A percentile compares a stretch with the other conserved stretches of the same genome.
phyloP scores from a whole-genome alignment of 225 moss, liverwort and hornwort species.

The Takakia lepidozioides region DNA sequence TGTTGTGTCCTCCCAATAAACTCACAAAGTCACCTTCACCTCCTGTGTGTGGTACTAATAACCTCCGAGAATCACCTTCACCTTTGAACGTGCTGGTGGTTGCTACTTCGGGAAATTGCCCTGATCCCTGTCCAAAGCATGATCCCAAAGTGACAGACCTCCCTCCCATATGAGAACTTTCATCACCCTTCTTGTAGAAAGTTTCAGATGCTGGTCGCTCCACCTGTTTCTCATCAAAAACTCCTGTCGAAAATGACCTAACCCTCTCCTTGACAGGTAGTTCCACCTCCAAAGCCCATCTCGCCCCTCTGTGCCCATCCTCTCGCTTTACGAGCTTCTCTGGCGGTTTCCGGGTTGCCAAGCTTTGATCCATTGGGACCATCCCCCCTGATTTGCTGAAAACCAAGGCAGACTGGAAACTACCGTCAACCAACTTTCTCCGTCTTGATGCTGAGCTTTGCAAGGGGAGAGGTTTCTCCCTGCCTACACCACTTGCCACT shows the following conservation, averaged over 20 bases:
- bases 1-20: slow-evolving; percentile 10
- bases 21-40: slow-evolving; percentile 14
- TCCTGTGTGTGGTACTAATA: neutral
- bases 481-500: slow-evolving; percentile 9
- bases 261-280: neutral
- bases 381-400: neutral
- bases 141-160: slow-evolving; percentile 1
- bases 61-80: neutral
- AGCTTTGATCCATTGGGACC: neutral
- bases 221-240: no score
- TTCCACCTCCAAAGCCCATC: neutral
- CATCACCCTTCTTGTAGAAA: neutral
- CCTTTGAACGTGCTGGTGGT: neutral
- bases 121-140: slow-evolving; percentile 2
- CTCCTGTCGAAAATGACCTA: no score
- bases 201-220: no score
- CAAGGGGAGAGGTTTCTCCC: slow-evolving; percentile 26
- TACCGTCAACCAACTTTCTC: slow-evolving; percentile 10
- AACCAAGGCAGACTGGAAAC: no score
- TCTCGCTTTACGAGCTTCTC: slow-evolving; percentile 11
- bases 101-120: neutral
- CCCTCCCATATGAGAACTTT: slow-evolving; percentile 4
- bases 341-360: slow-evolving; percentile 2
- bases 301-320: neutral
- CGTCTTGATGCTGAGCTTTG: slow-evolving; percentile 8